Base-by-base conservation (phyloP, 2,329 filamentous ascomycete species). In the Proliferodiscus dingleyae region DNA sequence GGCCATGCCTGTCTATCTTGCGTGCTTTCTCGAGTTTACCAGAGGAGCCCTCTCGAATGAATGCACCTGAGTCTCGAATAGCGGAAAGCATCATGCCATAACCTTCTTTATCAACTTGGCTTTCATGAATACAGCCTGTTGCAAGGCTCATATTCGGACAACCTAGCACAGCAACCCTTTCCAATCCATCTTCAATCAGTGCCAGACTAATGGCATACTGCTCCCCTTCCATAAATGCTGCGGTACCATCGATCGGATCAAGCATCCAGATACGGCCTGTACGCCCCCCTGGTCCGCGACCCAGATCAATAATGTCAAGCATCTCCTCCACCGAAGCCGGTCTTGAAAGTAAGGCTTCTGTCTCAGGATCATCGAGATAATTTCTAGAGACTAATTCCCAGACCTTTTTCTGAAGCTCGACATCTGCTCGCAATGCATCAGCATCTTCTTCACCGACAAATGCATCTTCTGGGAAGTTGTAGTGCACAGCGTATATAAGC, bases 201-300 rank as follows among this genome's bases (percentile, higher is more conserved):
- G 75, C 74, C 16, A 83, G 64, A 49, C 77, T 77, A 3, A 84
- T 77, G 3, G 75, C 80, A 48, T 83, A 84, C 63, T 84, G 80
- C 61, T 79, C 71, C 3, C 76, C 76, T 30, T 66, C 65, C 52
- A 84, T 73, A 47, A 81, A 84, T 0, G 78, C 76, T 13, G 74
- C 75, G 1, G 80, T 84, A 23, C 80, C 80, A 53, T 84, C 80
- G 6, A 84, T 75, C 0, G 80, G 80, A 56, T 84, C 80, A 59
- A 84, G 72, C 23, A 80, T 72, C 80, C 80, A 84, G 41, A 77
- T 71, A 1, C 73, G 65, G 2, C 63, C 71, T 49, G 53, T 66
- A 50, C 57, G 60, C 4, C 61, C 64, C 37, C 64, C 65, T 8
- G 61, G 52, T 1, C 71, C 71, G 2, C 69, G 73, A 2, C 80